Conservation (phyloP, 768 basidiomycete genomes). For the Solioccasus polychromus region DNA sequence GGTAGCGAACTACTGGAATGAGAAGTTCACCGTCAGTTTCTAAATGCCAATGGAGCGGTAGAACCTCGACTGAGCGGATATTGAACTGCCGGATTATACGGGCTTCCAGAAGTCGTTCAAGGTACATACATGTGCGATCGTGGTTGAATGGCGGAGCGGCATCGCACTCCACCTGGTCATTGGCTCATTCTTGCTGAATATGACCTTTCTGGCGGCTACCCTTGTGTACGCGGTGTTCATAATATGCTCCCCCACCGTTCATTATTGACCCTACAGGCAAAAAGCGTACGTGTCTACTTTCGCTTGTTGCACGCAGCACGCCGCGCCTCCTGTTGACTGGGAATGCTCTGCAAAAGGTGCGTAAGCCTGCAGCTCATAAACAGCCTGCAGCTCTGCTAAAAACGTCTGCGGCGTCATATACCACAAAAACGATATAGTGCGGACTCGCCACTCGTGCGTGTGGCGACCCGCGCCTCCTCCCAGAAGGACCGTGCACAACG, state of each 20-base stretch:
- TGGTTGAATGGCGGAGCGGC: slow-evolving; percentile 11
- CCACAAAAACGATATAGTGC: slow-evolving; percentile 4
- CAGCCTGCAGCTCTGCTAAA: slow-evolving; percentile 5
- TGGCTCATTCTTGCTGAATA: slow-evolving; percentile 4
- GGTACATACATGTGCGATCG: slow-evolving; percentile 17
- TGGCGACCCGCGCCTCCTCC: slow-evolving; percentile 8
- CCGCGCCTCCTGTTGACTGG: slow-evolving; percentile 11
- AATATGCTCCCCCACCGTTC: too few relatives aligned
- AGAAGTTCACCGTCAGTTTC: slow-evolving; percentile 12
- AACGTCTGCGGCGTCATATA: slow-evolving; percentile 10
- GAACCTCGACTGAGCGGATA: slow-evolving; percentile 33
- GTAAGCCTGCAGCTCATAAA: slow-evolving; percentile 3
- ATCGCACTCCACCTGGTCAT: slow-evolving; percentile 21
- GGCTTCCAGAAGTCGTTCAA: slow-evolving; percentile 26
- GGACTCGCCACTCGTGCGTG: slow-evolving; percentile 10
- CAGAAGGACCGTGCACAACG: slow-evolving; percentile 11
- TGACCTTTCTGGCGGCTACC: slow-evolving; percentile 9
- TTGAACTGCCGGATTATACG: slow-evolving; percentile 27
- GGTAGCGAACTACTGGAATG: slow-evolving; percentile 16
- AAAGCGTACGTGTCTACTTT: slow-evolving; percentile 11
- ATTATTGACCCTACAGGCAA: slow-evolving; percentile 16
- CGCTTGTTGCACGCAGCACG: slow-evolving; percentile 19
- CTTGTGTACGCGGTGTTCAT: slow-evolving; percentile 25
- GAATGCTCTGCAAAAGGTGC: slow-evolving; percentile 9
- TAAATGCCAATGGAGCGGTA: slow-evolving; percentile 19